phyloP scores from a whole-genome alignment of 345 rosid species.

The Euphorbia peplus region DNA sequence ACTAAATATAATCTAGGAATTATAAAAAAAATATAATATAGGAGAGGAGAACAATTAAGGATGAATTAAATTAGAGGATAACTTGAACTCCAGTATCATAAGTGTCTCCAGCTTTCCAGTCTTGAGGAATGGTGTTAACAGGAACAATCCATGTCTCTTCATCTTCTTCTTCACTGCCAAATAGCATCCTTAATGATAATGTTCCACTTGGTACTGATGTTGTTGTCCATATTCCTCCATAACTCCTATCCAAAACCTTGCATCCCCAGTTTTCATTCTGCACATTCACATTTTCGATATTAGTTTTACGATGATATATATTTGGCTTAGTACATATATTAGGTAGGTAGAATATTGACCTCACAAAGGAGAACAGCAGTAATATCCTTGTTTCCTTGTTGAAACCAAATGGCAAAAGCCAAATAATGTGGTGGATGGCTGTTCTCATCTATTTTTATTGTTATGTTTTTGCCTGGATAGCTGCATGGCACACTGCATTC shows the following conservation, averaged over 20 bases:
- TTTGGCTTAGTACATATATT: background rate
- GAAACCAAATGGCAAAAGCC: slow-evolving; percentile 58
- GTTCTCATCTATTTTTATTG: slow-evolving; percentile 59
- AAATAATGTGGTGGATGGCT: slow-evolving; percentile 61
- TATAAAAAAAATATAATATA: no score
- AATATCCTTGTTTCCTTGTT: slow-evolving; percentile 63
- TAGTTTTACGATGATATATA: background rate
- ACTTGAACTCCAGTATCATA: slow-evolving; percentile 68
- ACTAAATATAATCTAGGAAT: no score
- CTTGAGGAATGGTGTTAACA: slow-evolving; percentile 47
- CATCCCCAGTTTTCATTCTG: slow-evolving; percentile 51
- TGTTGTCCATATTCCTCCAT: slow-evolving; percentile 60
- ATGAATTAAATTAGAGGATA: slow-evolving; percentile 15
- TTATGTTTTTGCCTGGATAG: slow-evolving; percentile 58
- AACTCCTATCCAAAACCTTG: slow-evolving; percentile 50
- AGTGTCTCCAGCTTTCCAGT: slow-evolving; percentile 62
- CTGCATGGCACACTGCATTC: slow-evolving; percentile 54
- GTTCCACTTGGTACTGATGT: slow-evolving; percentile 55
- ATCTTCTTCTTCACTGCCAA: slow-evolving; percentile 47
- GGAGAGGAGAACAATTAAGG: no score
- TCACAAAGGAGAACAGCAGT: slow-evolving; percentile 75
- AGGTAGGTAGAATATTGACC: slow-evolving; percentile 24
- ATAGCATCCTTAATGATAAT: slow-evolving; percentile 55
- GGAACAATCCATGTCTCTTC: slow-evolving; percentile 54
- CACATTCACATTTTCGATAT: background rate